Evolutionary conservation across 176 grass and related monocot genomes (phyloP).

Genomic region (Bolboschoenus planiculmis): DNA sequence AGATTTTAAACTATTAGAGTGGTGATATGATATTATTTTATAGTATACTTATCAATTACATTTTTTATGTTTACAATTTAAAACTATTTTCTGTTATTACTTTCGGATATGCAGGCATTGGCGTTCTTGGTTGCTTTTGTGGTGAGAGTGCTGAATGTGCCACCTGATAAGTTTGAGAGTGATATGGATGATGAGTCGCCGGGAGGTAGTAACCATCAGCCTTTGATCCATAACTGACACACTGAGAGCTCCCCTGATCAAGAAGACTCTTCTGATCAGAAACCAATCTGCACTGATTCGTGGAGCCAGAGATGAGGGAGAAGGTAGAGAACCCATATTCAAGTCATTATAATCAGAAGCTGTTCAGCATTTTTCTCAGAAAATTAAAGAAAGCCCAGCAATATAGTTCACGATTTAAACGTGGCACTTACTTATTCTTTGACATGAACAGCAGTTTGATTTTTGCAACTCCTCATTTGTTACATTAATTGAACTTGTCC

Average conservation of each 20-base stretch:
- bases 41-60: neutral
- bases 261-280: neutral
- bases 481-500: neutral
- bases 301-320: constrained; percentile 22
- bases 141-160: neutral
- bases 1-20: neutral
- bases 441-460: neutral
- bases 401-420: neutral
- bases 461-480: too few relatives aligned
- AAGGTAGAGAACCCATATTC: constrained; percentile 6
- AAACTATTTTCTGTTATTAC: neutral
- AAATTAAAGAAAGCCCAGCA: neutral
- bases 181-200: neutral
- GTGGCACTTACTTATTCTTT: neutral
- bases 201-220: neutral
- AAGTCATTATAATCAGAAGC: neutral
- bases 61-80: neutral
- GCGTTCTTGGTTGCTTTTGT: constrained; percentile 20
- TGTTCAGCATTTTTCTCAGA: neutral
- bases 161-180: constrained; percentile 20
- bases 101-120: neutral
- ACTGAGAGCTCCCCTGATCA: neutral
- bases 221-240: neutral
- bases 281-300: neutral
- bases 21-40: neutral